Evolutionary conservation across 1,284 basidiomycete species (phyloP).

Genomic region (Moesziomyces antarcticus): DNA sequence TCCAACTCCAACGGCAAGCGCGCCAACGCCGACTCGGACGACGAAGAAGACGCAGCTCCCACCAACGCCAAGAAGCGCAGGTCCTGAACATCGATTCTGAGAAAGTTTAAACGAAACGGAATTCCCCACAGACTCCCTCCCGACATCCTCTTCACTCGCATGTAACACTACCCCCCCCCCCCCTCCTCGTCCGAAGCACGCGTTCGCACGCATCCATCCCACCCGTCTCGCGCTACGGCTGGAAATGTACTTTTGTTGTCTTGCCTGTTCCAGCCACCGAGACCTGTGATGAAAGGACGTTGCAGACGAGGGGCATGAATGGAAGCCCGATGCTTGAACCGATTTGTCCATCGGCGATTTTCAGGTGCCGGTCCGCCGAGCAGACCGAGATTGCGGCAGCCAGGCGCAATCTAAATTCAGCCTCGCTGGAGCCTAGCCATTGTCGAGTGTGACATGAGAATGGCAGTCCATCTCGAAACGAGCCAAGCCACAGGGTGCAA

Average conservation of each 20-base stretch:
- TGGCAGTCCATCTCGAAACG: too few species aligned
- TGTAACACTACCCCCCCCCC: constrained; percentile 17
- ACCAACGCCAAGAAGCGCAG: constrained; percentile 26
- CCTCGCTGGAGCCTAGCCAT: too few species aligned
- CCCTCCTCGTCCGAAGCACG: neutral
- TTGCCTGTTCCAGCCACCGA: too few species aligned
- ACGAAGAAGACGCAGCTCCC: constrained; percentile 14
- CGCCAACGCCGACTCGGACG: constrained; percentile 12
- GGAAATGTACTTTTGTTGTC: neutral
- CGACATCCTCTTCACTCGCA: neutral
- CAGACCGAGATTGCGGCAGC: too few species aligned
- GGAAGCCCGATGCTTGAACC: neutral
- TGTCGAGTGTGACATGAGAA: too few species aligned
- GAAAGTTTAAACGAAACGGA: constrained; percentile 11
- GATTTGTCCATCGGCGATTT: too few species aligned
- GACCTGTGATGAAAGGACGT: too few species aligned
- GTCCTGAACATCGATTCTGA: neutral
- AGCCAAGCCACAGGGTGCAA: too few species aligned
- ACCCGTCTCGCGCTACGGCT: too few species aligned
- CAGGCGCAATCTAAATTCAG: too few species aligned
- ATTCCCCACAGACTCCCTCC: neutral
- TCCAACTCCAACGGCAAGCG: constrained; percentile 15
- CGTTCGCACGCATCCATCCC: neutral
- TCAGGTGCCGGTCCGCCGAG: too few species aligned
- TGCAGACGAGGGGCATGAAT: too few species aligned